Evolutionary conservation across 2,329 filamentous ascomycete genomes (phyloP).

Genomic region (Orbilia quercus): DNA sequence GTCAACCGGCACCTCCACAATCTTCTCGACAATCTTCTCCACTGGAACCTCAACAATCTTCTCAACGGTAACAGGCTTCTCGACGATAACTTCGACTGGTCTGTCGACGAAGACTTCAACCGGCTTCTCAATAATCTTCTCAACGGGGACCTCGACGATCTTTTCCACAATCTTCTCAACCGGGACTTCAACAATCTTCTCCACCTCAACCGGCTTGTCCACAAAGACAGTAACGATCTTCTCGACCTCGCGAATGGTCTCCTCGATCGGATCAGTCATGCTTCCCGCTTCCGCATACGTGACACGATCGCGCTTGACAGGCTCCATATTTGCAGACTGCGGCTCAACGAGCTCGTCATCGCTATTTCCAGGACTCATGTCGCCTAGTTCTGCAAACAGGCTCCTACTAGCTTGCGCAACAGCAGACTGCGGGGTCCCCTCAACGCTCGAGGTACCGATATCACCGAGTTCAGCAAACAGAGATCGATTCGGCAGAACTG

Average conservation of each 20-base stretch:
- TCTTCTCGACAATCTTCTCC: slow-evolving; percentile 43
- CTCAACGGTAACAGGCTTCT: slow-evolving; percentile 32
- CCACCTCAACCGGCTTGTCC: slow-evolving; percentile 32
- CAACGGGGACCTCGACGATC: slow-evolving; percentile 10
- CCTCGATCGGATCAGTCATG: slow-evolving; percentile 50
- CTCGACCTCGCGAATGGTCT: slow-evolving; percentile 44
- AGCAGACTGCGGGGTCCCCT: slow-evolving; percentile 42
- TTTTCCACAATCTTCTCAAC: slow-evolving; percentile 52
- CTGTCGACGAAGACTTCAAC: slow-evolving; percentile 42
- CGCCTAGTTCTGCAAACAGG: slow-evolving; percentile 88
- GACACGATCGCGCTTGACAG: slow-evolving; percentile 42
- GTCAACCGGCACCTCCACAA: slow-evolving; percentile 46
- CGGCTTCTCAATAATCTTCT: slow-evolving; percentile 36
- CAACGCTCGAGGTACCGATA: slow-evolving; percentile 41
- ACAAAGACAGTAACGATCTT: slow-evolving; percentile 44
- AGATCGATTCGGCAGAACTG: slow-evolving; percentile 42
- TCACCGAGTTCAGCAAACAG: slow-evolving; percentile 48
- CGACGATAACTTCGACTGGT: slow-evolving; percentile 28
- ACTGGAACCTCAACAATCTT: slow-evolving; percentile 37
- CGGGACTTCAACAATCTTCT: slow-evolving; percentile 38
- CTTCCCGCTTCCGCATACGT: slow-evolving; percentile 29
- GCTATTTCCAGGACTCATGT: slow-evolving; percentile 73
- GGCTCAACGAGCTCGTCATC: slow-evolving; percentile 70
- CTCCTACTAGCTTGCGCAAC: slow-evolving; percentile 68
- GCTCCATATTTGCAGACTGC: slow-evolving; percentile 45